Conservation (phyloP, 495 filamentous ascomycete genomes). For the Neurospora sp. region DNA sequence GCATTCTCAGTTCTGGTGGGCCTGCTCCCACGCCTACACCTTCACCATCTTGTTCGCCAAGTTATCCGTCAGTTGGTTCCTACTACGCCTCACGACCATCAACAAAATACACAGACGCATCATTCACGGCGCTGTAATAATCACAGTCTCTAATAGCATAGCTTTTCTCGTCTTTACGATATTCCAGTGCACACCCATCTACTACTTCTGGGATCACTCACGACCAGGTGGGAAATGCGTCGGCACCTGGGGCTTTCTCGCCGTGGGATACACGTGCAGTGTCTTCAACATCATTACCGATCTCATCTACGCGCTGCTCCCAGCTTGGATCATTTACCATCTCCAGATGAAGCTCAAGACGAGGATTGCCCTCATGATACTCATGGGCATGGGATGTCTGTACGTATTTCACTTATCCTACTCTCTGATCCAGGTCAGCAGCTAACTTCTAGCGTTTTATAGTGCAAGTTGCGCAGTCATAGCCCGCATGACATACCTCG, state of each 20-base stretch:
- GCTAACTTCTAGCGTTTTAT: background rate
- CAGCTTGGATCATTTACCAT: slow-evolving; percentile 20
- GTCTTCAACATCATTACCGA: slow-evolving; percentile 20
- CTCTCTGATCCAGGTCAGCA: background rate
- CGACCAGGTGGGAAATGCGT: slow-evolving; percentile 14
- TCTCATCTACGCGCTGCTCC: slow-evolving; percentile 24
- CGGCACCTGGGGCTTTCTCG: slow-evolving; percentile 8
- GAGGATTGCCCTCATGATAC: slow-evolving; percentile 11
- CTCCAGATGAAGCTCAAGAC: slow-evolving; percentile 16
- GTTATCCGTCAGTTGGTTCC: slow-evolving; percentile 23
- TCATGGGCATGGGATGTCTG: slow-evolving; percentile 15
- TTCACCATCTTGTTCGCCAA: slow-evolving; percentile 12
- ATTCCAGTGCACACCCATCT: slow-evolving; percentile 18
- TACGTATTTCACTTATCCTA: background rate
- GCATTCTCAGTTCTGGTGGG: slow-evolving; percentile 10
- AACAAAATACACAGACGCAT: slow-evolving; percentile 8
- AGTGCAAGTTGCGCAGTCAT: slow-evolving; percentile 23
- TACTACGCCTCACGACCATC: slow-evolving; percentile 19
- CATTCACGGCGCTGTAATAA: slow-evolving; percentile 11
- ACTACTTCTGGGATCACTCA: slow-evolving; percentile 18
- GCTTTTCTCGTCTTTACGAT: slow-evolving; percentile 11
- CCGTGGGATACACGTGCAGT: slow-evolving; percentile 17
- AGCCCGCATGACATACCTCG: slow-evolving; percentile 16
- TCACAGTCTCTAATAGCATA: slow-evolving; percentile 8
- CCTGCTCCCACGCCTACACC: slow-evolving; percentile 12